Evolutionary conservation across 2,329 filamentous ascomycete species (phyloP).

Genomic region (Hypoxylon sp.): DNA sequence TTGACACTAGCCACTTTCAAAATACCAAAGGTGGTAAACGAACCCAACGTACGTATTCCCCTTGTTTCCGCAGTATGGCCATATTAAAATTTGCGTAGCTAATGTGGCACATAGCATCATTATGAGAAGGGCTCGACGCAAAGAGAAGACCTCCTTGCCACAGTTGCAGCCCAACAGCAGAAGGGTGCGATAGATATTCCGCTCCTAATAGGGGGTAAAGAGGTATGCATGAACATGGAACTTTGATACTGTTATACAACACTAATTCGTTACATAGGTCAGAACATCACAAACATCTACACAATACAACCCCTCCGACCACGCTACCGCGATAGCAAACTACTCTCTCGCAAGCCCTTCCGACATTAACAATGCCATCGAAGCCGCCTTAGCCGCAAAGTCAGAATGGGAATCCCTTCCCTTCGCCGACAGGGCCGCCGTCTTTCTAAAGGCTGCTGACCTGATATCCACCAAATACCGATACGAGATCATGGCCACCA

Average conservation of each 20-base stretch:
- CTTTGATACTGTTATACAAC: too few relatives aligned
- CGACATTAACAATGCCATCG: slow-evolving; percentile 82
- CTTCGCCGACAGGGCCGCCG: slow-evolving; percentile 87
- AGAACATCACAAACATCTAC: slow-evolving; percentile 70
- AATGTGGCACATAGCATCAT: slow-evolving; percentile 70
- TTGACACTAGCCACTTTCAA: slow-evolving; percentile 84
- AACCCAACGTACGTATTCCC: slow-evolving; percentile 80
- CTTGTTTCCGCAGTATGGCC: not conserved
- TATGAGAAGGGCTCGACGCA: slow-evolving; percentile 86
- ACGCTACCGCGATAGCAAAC: slow-evolving; percentile 77
- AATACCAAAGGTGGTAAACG: slow-evolving; percentile 85
- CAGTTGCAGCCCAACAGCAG: slow-evolving; percentile 74
- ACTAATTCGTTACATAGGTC: slow-evolving; percentile 58
- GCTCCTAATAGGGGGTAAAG: slow-evolving; percentile 82
- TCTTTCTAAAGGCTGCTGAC: slow-evolving; percentile 97
- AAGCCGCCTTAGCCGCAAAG: slow-evolving; percentile 86
- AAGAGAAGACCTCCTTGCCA: slow-evolving; percentile 76
- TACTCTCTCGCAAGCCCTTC: slow-evolving; percentile 83
- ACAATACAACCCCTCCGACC: slow-evolving; percentile 85
- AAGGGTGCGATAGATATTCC: slow-evolving; percentile 80
- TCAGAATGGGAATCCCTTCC: slow-evolving; percentile 84
- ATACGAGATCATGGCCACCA: slow-evolving; percentile 95
- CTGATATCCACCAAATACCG: slow-evolving; percentile 91
- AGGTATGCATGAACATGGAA: slow-evolving; percentile 59
- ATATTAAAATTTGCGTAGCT: not conserved